phyloP scores from a whole-genome alignment of 306 rosid genomes.

The Trichosanthes cucumerina region DNA sequence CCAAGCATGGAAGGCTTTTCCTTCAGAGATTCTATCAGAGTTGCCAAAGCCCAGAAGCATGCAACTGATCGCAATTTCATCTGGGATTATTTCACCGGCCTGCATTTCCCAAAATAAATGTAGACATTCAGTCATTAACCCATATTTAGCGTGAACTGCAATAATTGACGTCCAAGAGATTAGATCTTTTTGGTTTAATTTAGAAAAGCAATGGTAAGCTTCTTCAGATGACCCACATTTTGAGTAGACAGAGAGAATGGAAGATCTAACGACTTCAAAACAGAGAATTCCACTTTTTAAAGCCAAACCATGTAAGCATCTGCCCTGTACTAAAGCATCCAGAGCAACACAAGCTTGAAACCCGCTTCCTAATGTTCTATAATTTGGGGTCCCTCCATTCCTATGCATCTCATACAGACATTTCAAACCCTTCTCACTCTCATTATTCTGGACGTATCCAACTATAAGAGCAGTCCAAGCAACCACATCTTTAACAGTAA shows the following conservation, averaged over 20 bases:
- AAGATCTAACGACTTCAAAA: slow-evolving; percentile 35
- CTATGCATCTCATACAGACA: slow-evolving; percentile 59
- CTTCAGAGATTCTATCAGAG: slow-evolving; percentile 25
- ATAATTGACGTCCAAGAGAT: slow-evolving; percentile 60
- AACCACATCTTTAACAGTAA: slow-evolving; percentile 49
- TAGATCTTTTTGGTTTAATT: slow-evolving; percentile 39
- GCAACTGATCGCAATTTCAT: slow-evolving; percentile 53
- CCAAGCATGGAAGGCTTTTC: slow-evolving; percentile 62
- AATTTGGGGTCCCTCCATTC: slow-evolving; percentile 44
- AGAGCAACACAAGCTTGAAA: slow-evolving; percentile 64
- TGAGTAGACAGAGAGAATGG: slow-evolving; percentile 56
- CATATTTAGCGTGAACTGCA: slow-evolving; percentile 50
- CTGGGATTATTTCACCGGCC: slow-evolving; percentile 29
- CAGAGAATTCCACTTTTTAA: slow-evolving; percentile 46
- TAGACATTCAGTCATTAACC: slow-evolving; percentile 40
- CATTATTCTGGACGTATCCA: slow-evolving; percentile 60
- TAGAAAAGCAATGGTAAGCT: slow-evolving; percentile 39
- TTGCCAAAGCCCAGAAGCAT: slow-evolving; percentile 53
- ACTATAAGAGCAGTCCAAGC: slow-evolving; percentile 67
- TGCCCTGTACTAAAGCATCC: slow-evolving; percentile 42
- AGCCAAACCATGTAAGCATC: slow-evolving; percentile 52
- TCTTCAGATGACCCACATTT: slow-evolving; percentile 49
- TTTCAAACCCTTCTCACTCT: slow-evolving; percentile 50
- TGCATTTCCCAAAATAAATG: slow-evolving; percentile 46
- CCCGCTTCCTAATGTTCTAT: slow-evolving; percentile 65